phyloP scores from a whole-genome alignment of 2,329 filamentous ascomycete species.

The Botrytis sinoallii region DNA sequence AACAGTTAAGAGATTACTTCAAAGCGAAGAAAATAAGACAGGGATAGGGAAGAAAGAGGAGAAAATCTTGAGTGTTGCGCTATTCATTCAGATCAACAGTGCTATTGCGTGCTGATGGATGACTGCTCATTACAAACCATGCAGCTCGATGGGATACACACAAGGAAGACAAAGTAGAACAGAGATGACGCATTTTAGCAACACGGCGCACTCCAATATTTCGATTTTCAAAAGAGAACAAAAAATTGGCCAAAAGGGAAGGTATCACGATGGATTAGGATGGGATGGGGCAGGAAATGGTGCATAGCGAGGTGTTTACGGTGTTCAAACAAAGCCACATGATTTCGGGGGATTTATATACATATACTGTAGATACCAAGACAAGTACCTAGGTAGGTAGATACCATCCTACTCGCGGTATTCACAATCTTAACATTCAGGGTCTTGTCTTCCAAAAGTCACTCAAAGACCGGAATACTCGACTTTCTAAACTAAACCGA shows the following conservation, averaged over 20 bases:
- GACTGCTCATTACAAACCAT: no score
- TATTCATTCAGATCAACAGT: not conserved
- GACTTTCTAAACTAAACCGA: not conserved
- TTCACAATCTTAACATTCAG: not conserved
- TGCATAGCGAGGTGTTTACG: slow-evolving; percentile 17
- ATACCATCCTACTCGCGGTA: not conserved
- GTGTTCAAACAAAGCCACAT: not conserved
- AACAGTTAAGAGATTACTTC: slow-evolving; percentile 82
- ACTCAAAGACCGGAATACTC: no score
- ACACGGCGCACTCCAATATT: not conserved
- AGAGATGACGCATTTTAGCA: not conserved
- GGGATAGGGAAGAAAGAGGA: not conserved
- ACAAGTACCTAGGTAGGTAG: not conserved
- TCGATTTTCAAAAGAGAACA: not conserved
- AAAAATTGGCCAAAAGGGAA: not conserved
- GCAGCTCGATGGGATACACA: not conserved
- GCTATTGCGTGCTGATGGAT: not conserved
- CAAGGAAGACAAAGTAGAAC: not conserved
- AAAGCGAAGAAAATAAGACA: slow-evolving; percentile 57
- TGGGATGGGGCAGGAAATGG: not conserved
- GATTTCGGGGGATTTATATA: not conserved
- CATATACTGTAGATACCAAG: not conserved
- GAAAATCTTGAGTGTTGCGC: not conserved
- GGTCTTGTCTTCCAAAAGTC: not conserved
- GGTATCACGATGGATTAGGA: not conserved